Evolutionary conservation across 768 basidiomycete species (phyloP).

Genomic region (Kwoniella sp.): DNA sequence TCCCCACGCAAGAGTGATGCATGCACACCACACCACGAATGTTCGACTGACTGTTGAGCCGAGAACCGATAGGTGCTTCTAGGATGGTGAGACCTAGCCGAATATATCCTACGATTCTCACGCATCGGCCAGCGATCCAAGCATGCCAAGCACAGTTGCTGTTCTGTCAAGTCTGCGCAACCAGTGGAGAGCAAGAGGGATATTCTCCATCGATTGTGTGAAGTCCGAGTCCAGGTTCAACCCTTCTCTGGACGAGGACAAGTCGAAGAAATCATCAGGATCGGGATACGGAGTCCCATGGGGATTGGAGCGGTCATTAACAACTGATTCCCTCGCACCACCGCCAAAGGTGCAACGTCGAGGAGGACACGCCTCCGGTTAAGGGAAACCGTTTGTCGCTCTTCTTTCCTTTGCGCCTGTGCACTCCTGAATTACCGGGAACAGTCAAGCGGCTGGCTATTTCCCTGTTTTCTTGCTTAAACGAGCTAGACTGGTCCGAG

Average conservation of each 20-base stretch:
- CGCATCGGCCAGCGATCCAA: neutral
- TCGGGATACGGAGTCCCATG: slow-evolving; percentile 1
- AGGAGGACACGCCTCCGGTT: neutral
- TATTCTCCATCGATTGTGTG: too few relatives aligned
- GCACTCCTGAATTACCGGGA: neutral
- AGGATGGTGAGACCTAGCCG: neutral
- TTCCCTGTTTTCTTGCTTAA: neutral
- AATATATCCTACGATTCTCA: neutral
- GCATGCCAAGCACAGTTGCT: neutral
- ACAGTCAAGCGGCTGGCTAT: neutral
- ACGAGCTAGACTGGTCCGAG: neutral
- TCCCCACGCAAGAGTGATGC: neutral
- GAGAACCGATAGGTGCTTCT: neutral
- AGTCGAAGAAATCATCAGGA: too few relatives aligned
- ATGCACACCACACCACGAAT: neutral
- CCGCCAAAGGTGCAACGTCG: neutral
- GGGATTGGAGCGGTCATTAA: neutral
- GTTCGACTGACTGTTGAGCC: neutral
- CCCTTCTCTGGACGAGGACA: too few relatives aligned
- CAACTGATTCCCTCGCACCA: neutral
- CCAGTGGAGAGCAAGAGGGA: too few relatives aligned
- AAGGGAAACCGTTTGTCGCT: too few relatives aligned
- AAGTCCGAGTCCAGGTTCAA: too few relatives aligned
- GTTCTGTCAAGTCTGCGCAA: neutral
- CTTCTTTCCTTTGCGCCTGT: too few relatives aligned